Conservation (phyloP, 305 asterid species). For the Solanum hybrid region DNA sequence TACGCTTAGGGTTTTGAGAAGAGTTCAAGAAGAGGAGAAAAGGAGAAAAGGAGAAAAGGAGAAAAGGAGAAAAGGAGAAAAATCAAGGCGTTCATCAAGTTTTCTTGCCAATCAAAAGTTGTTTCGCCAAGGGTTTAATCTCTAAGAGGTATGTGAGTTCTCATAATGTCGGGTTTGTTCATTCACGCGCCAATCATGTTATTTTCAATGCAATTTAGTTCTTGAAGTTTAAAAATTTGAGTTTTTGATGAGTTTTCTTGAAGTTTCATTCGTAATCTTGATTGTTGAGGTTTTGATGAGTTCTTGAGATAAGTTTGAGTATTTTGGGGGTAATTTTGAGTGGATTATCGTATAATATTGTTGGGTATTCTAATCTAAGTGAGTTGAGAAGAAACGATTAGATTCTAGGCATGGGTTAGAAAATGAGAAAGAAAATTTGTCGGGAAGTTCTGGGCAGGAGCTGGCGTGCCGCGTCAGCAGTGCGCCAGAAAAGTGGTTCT, state of each 20-base stretch:
- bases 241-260: neutral
- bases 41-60: neutral
- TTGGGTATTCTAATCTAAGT: neutral
- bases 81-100: neutral
- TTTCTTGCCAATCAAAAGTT: neutral
- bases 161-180: too few species aligned
- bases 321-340: neutral
- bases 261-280: neutral
- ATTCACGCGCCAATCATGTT: neutral
- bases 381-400: neutral
- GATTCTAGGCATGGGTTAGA: neutral
- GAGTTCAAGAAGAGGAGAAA: neutral
- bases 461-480: neutral
- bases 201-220: neutral
- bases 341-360: too few species aligned
- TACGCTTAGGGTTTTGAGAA: neutral
- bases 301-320: neutral
- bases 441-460: neutral
- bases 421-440: neutral
- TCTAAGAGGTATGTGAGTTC: neutral
- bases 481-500: neutral
- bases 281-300: neutral
- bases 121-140: too few species aligned
- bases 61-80: neutral
- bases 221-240: neutral